Evolutionary conservation across 805 yeast species (phyloP).

Genomic region (Candida odintsovae): DNA sequence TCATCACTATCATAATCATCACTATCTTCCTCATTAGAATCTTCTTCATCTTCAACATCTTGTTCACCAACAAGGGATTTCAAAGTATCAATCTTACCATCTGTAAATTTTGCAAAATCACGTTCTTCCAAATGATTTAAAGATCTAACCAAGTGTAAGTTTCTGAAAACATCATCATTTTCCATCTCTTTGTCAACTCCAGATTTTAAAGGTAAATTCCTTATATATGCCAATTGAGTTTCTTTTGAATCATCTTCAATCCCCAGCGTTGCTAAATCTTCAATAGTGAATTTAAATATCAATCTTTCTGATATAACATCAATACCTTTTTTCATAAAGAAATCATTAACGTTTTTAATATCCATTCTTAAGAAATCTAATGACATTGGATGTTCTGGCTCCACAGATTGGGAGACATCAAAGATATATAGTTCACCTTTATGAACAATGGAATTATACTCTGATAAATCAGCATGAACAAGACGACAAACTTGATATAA

Average conservation of each 20-base stretch:
- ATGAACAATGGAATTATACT: constrained; percentile 88
- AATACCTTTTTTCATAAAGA: constrained; percentile 68
- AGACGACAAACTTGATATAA: constrained; percentile 83
- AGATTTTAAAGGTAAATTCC: constrained; percentile 49
- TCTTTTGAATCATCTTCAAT: constrained; percentile 34
- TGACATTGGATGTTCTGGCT: constrained; percentile 97
- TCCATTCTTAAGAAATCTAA: constrained; percentile 96
- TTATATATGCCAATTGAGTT: constrained; percentile 37
- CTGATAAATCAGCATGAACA: constrained; percentile 96
- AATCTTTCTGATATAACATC: constrained; percentile 75
- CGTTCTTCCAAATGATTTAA: constrained; percentile 84
- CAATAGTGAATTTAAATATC: constrained; percentile 73
- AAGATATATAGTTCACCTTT: constrained; percentile 73
- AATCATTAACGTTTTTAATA: constrained; percentile 90
- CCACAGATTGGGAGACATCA: constrained; percentile 96
- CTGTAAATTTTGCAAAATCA: constrained; percentile 72
- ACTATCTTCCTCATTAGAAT: constrained; percentile 23
- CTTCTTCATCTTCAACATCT: constrained; percentile 21
- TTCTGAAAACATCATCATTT: constrained; percentile 85
- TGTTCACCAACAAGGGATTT: constrained; percentile 48
- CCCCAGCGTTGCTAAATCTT: constrained; percentile 32
- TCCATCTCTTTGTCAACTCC: constrained; percentile 47
- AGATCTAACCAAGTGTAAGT: constrained; percentile 70
- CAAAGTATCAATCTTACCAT: constrained; percentile 77
- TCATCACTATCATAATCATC: constrained; percentile 27